These are phyloP conservation scores for Hypomontagnella monticulosa DNA, from an alignment of 495 filamentous ascomycete species.

Conservation along the genomic window DNA sequence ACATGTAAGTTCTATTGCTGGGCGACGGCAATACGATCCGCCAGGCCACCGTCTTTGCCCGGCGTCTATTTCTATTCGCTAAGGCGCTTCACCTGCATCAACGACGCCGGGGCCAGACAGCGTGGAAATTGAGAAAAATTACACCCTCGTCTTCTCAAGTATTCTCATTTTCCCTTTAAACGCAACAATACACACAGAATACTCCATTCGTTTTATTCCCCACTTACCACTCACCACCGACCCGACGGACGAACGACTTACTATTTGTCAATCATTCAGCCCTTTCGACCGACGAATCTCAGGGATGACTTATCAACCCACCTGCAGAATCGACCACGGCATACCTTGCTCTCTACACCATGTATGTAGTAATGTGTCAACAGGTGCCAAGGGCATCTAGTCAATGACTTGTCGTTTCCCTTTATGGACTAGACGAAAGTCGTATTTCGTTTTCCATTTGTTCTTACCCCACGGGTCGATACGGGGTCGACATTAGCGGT, in stretches of 20 bases:
- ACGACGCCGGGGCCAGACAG: constrained; percentile 1
- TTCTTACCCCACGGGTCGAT: constrained; percentile 22
- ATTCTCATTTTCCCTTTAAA: constrained; percentile 3
- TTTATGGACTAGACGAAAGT: constrained; percentile 18
- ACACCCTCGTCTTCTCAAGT: constrained; percentile 5
- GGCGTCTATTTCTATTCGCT: constrained; percentile 9
- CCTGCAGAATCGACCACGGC: constrained; percentile 8
- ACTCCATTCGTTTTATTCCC: constrained; percentile 11
- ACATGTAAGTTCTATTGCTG: constrained; percentile 1
- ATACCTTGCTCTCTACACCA: constrained; percentile 8
- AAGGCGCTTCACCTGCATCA: background rate
- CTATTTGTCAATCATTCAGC: constrained; percentile 15
- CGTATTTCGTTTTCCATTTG: constrained; percentile 26
- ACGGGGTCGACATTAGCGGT: constrained; percentile 20
- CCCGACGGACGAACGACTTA: background rate
- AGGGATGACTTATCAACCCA: constrained; percentile 29
- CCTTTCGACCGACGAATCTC: constrained; percentile 6
- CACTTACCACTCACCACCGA: background rate
- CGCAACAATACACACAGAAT: constrained; percentile 2
- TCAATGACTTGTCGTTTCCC: constrained; percentile 33
- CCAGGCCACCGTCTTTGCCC: constrained; percentile 8
- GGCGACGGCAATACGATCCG: constrained; percentile 22
- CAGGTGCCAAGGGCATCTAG: constrained; percentile 31
- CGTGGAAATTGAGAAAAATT: background rate
- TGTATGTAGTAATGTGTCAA: constrained; percentile 1